phyloP scores from a whole-genome alignment of 331 rosid species.

The Quercus phellos region DNA sequence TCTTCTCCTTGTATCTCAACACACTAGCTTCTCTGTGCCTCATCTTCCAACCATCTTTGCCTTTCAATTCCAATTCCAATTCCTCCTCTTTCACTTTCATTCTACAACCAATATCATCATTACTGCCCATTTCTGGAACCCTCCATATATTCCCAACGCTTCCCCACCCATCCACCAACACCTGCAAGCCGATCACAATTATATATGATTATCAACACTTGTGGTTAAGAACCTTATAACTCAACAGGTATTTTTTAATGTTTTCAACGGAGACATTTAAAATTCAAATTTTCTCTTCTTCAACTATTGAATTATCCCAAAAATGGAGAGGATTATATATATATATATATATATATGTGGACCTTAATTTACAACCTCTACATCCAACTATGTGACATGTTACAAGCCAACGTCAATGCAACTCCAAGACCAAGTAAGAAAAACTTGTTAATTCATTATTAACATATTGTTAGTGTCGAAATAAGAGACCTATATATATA shows the following conservation, averaged over 20 bases:
- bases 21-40: constrained; percentile 78
- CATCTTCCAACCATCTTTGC: constrained; percentile 25
- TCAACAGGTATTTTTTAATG: no score
- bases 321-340: no score
- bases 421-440: neutral
- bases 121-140: constrained; percentile 44
- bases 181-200: constrained; percentile 31
- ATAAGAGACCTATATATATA: no score
- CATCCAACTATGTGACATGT: neutral
- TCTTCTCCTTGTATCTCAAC: constrained; percentile 80
- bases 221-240: neutral
- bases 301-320: no score
- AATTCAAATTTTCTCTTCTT: no score
- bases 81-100: constrained; percentile 27
- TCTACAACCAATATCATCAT: neutral
- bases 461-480: no score
- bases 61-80: constrained; percentile 16
- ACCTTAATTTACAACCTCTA: no score
- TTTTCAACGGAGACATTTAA: no score
- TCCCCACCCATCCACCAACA: constrained; percentile 34
- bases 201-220: neutral
- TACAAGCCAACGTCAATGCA: neutral
- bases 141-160: constrained; percentile 44
- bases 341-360: no score
- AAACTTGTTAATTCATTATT: neutral